Evolutionary conservation across 768 basidiomycete species (phyloP), one percentile per base, ranked within the genome.

Genomic region (Psilocybe subaeruginosa): DNA sequence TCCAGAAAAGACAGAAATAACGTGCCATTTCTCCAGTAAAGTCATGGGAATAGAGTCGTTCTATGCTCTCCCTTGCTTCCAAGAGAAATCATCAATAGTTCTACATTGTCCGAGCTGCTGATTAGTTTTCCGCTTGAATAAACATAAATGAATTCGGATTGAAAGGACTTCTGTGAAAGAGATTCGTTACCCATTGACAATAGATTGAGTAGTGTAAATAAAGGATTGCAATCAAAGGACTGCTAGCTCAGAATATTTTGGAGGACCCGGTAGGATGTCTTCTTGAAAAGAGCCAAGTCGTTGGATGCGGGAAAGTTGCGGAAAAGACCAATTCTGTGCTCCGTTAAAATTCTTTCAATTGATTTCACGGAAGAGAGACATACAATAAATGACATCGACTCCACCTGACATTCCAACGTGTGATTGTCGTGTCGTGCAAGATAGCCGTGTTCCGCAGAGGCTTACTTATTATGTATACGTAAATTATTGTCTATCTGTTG

Each of bases 11-110:
- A 19, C 35, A 16, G 14, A 39, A 49, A 31, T 23, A 4, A 35
- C 67, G 6, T 35, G 82, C 82, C 80, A 83, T 84, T 62, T 85
- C 82, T 16, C 82, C 82, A 8, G 74, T 74, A 59, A 84, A 83
- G 58, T 77, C 2, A 83, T 61, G 0, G 82, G 79, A 9, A 72
- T 72, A 6, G 73, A 65, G 8, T 75, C 73, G 2, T 65, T 66
- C 14, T 76, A 66, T 4, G 33, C 47, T 60, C 78, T 80, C 63
- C 79, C 74, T 37, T 74, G 68, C 2, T 61, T 47, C 83, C 83
- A 85, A 4, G 74, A 76, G 63, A 82, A 82, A 50, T 77, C 72
- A 2, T 74, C 60, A 47, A 47, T 77, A 58, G 2, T 78, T 68
- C 9, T 73, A 63, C 19, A 82, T 37, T 5, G 73, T 57, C n/a